Percentiles rank a stretch among this genome's conserved stretches.
These are phyloP conservation scores for Phaffomyces opuntiae DNA, from an alignment of 805 yeast genomes.

Conservation along the genomic window DNA sequence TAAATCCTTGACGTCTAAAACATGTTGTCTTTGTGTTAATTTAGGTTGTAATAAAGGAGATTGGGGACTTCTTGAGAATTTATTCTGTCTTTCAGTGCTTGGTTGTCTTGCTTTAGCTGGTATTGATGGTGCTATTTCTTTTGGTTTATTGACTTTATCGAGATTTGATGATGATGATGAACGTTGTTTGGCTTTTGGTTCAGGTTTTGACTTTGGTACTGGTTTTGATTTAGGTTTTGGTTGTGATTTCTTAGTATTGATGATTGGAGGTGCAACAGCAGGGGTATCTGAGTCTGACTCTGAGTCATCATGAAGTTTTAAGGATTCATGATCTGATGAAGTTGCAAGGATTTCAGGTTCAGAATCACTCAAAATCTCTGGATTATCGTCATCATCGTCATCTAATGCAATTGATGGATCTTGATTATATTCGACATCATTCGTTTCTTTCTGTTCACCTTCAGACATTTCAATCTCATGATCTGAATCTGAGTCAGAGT, in stretches of 20 bases:
- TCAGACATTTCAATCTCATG: neutral
- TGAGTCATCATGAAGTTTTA: too few species aligned
- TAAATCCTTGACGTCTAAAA: constrained; percentile 3
- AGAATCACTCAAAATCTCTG: neutral
- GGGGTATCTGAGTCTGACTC: too few species aligned
- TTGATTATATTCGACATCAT: too few species aligned
- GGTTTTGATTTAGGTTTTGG: neutral
- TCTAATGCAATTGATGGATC: too few species aligned
- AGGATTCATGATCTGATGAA: too few species aligned
- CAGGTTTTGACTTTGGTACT: too few species aligned
- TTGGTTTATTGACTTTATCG: neutral
- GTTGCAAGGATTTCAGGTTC: neutral
- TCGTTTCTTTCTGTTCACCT: too few species aligned
- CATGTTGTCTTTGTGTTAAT: constrained; percentile 2
- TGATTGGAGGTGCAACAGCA: neutral
- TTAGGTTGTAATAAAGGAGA: too few species aligned
- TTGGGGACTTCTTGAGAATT: neutral
- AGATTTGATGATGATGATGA: too few species aligned
- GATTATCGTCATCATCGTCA: too few species aligned
- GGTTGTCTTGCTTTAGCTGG: neutral
- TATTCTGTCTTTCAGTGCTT: neutral
- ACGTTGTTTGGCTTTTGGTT: too few species aligned
- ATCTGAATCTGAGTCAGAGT: constrained; percentile 2
- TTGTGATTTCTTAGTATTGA: neutral
- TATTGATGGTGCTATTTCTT: neutral